Base-by-base conservation (phyloP, 495 filamentous ascomycete species). In the Darksidea phi region DNA sequence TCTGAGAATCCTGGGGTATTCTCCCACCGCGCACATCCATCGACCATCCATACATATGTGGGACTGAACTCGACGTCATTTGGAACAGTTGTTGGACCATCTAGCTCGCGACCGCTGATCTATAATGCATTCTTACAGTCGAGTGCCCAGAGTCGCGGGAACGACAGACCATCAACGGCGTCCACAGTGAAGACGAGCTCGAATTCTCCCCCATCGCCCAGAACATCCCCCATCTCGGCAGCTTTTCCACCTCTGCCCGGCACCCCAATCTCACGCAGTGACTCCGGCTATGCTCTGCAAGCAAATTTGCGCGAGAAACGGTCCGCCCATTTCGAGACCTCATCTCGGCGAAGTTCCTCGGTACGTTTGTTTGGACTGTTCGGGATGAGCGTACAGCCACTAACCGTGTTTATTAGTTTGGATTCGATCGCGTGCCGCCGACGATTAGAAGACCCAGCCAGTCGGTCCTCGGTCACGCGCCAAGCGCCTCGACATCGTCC, bases 111-210 rank as follows among this genome's bases (percentile, higher is more conserved):
- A 49, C 78, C 82, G 4, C 77, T 80, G 2, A 82, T 97, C 23
- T 96, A 94, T 80, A 98, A 98, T 67, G 90, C 89, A 41, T 98
- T 96, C 73, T 75, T 89, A 50, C 85, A 92, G 48, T 84, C 89
- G 42, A 88, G 86, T 41, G 88, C 86, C 63, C 76, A 79, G 25
- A 80, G 80, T 26, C 80, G 78, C 46, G 81, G 84, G 48, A 70
- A 75, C 50, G 90, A 96, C 38, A 81, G 94, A 47, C 93, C 94
- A 12, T 82, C 86, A 15, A 97, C 94, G 0, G 83, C 86, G 63
- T 90, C 88, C 0, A 75, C 74, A 53, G 90, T 88, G 61, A 89
- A 86, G 70, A 78, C 78, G 0, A 81, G 77, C 36, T 36, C 48
- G 2, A 47, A 59, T 25, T 91, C 89, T 24, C 91, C 94, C 13